Conservation (phyloP, 139 green algal genomes). For the Chlamydomonas incerta region DNA sequence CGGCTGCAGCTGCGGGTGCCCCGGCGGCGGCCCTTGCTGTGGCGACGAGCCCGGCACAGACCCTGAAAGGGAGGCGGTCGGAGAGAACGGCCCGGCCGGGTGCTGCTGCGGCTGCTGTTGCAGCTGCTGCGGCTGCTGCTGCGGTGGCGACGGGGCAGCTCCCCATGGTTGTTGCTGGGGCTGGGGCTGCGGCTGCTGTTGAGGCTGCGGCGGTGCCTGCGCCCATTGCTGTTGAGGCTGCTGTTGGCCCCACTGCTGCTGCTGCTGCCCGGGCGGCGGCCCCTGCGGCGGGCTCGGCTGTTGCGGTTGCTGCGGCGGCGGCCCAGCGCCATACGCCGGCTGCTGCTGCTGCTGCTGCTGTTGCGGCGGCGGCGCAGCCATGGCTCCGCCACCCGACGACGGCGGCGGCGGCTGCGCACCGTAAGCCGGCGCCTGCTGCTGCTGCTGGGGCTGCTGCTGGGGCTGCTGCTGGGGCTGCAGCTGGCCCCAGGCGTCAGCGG, state of each 20-base stretch:
- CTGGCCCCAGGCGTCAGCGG: no score
- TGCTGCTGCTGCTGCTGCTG: not conserved
- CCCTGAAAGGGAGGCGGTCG: no score
- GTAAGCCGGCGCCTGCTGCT: not conserved
- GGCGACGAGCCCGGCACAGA: no score
- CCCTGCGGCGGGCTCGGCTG: no score
- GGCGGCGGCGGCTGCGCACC: no score
- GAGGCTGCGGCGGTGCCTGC: not conserved
- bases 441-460: not conserved
- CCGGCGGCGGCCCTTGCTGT: not conserved
- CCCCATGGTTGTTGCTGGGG: not conserved
- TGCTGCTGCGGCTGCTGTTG: constrained; percentile 16
- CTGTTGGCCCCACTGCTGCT: not conserved
- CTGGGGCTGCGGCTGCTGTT: not conserved
- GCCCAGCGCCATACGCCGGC: no score
- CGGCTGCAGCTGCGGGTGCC: not conserved
- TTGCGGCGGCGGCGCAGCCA: not conserved
- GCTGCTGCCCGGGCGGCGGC: not conserved
- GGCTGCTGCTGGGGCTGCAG: not conserved
- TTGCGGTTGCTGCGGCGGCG: not conserved
- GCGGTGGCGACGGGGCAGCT: not conserved
- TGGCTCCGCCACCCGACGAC: no score
- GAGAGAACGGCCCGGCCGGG: not conserved
- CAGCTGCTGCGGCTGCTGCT: not conserved
- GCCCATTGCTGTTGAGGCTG: not conserved